Evolutionary conservation across 495 filamentous ascomycete species (phyloP), one percentile per base, ranked within the genome.

Genomic region (Aspergillus baeticus): DNA sequence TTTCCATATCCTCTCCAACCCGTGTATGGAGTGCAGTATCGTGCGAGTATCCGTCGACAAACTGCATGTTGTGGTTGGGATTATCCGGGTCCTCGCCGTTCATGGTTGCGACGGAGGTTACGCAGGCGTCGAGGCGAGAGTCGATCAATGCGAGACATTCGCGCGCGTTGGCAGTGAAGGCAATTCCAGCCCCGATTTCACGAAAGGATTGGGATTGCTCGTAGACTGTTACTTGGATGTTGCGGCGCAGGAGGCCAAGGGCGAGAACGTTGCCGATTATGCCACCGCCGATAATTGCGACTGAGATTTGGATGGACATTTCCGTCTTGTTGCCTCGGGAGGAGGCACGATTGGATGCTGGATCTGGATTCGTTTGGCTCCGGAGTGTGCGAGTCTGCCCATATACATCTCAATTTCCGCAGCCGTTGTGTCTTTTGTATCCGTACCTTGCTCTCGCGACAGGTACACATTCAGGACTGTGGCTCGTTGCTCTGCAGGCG

Each of bases 281-380:
- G 29, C 77, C 77, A 26, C 70, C 69, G 51, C 77, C 77, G 22
- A 79, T 58, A 34, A 79, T 73, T 35, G 74, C 73, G 36, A 77
- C 63, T 15, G 69, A 56, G 51, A 66, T 47, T 18, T 31, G 43
- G 21, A 42, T 33, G 5, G 18, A 38, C 29, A 50, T 54, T 10
- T 42, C 53, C n/a, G 15, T 17, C 11, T 35, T 22, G 44, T 23
- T 38, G 18, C 18, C 13, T 45, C 11, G 38, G 38, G 48, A n/a
- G n/a, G n/a, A n/a, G n/a, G n/a, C n/a, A n/a, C n/a, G n/a, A n/a
- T n/a, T n/a, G n/a, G n/a, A n/a, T n/a, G n/a, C n/a, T n/a, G n/a
- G n/a, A n/a, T n/a, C n/a, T n/a, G n/a, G n/a, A 1, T 21, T 45
- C 5, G 20, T 18, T 43, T 13, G 15, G 38, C 5, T 2, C 22